Percentiles rank a stretch among this genome's conserved stretches.
Evolutionary conservation across 768 basidiomycete species (phyloP).

Genomic region (Sistotremastrum niveocremeum): DNA sequence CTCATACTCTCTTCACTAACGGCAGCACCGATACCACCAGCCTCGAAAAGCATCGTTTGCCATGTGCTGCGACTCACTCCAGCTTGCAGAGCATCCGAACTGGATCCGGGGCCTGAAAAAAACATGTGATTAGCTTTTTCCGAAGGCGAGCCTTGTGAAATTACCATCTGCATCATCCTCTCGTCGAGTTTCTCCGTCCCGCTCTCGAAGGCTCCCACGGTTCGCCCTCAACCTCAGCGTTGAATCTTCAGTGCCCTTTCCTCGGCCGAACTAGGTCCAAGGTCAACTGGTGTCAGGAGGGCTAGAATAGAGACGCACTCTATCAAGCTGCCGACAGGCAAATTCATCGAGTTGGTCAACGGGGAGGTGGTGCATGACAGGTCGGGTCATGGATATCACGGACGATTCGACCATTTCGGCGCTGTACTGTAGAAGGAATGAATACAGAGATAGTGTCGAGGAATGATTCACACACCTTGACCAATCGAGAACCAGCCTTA

Average conservation of each 20-base stretch:
- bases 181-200: background rate
- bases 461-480: conserved; percentile 43
- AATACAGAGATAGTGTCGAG: background rate
- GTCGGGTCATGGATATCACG: conserved; percentile 66
- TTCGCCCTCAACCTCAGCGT: no score
- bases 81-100: conserved; percentile 24
- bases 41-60: conserved; percentile 77
- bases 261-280: background rate
- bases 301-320: conserved; percentile 31
- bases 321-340: conserved; percentile 77
- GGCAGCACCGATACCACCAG: conserved; percentile 77
- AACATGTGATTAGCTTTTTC: no score
- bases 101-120: no score
- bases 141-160: background rate
- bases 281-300: conserved; percentile 1
- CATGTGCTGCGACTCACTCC: conserved; percentile 66
- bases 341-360: conserved; percentile 70
- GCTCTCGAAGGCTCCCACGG: no score
- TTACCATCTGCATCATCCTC: background rate
- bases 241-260: no score
- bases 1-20: conserved; percentile 87
- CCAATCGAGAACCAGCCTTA: conserved; percentile 72
- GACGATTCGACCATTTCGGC: conserved; percentile 80
- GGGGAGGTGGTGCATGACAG: conserved; percentile 68
- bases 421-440: conserved; percentile 45